These are phyloP conservation scores for Elsinoe perseae DNA, from an alignment of 2,329 filamentous ascomycete species.

Conservation along the genomic window DNA sequence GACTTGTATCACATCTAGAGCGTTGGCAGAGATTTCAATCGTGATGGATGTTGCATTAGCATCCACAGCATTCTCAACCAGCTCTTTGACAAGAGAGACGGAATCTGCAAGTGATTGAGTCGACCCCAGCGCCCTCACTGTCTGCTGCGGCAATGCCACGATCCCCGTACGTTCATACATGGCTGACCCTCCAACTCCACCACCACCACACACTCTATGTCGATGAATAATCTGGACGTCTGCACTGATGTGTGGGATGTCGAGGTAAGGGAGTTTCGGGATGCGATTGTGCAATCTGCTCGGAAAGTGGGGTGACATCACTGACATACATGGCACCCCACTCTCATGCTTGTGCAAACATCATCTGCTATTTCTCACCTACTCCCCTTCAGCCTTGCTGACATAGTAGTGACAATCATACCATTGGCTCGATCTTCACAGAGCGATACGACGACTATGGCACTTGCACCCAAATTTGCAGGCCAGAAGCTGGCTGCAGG, in stretches of 20 bases:
- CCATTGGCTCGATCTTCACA: too few species aligned
- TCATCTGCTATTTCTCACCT: too few species aligned
- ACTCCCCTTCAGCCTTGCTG: too few species aligned
- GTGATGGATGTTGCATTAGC: conserved; percentile 60
- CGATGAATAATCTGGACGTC: neutral
- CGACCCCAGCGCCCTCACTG: conserved; percentile 52
- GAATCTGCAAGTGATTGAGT: conserved; percentile 54
- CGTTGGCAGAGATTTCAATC: conserved; percentile 56
- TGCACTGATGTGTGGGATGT: neutral
- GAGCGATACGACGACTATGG: too few species aligned
- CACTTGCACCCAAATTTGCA: conserved; percentile 68
- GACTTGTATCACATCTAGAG: conserved; percentile 61
- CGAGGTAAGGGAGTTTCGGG: neutral
- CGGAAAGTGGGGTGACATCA: conserved; percentile 4
- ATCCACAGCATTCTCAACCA: conserved; percentile 70
- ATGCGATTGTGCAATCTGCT: conserved; percentile 1
- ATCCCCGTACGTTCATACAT: conserved; percentile 30
- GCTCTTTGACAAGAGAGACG: conserved; percentile 61
- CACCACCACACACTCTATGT: neutral
- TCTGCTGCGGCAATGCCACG: conserved; percentile 35
- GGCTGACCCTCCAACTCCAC: neutral
- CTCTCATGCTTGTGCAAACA: neutral
- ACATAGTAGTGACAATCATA: too few species aligned
- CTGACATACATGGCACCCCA: neutral
- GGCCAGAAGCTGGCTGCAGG: conserved; percentile 58